These are phyloP conservation scores for Salvia sclarea DNA, from an alignment of 305 asterid species.

Conservation along the genomic window DNA sequence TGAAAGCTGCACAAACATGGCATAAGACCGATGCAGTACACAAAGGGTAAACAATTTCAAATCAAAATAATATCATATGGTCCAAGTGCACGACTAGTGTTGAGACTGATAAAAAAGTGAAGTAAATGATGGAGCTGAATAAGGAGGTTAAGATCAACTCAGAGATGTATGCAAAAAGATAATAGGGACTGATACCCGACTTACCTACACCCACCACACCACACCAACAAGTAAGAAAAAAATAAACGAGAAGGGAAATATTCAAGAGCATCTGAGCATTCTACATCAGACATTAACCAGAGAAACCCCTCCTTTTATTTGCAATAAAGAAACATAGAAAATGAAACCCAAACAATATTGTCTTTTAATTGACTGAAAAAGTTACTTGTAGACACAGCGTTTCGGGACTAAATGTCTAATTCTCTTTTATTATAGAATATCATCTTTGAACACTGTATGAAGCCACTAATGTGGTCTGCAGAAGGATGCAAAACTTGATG, in stretches of 20 bases:
- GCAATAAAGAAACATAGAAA: conserved; percentile 1
- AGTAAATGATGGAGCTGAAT: not conserved
- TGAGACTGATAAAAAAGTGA: not conserved
- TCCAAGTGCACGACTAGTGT: not conserved
- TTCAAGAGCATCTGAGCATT: not conserved
- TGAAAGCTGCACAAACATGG: conserved; percentile 71
- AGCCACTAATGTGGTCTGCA: not conserved
- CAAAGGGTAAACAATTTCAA: conserved; percentile 10
- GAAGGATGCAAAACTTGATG: conserved; percentile 15
- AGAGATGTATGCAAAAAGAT: not conserved
- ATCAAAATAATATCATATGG: conserved; percentile 19
- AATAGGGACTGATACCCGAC: not conserved
- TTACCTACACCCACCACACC: not conserved
- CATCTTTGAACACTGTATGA: not conserved
- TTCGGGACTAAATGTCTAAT: conserved; percentile 9
- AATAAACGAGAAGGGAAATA: not conserved
- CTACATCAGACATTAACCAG: conserved; percentile 3
- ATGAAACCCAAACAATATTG: not conserved
- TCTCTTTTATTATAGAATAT: not conserved
- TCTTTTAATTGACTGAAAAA: conserved; percentile 4
- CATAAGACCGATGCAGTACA: conserved; percentile 23
- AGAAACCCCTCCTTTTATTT: not conserved
- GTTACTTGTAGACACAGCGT: not conserved
- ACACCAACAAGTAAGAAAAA: not conserved
- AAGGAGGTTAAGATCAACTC: not conserved